Base-by-base conservation (phyloP, 2,329 filamentous ascomycete species). In the Claviceps digitariae region DNA sequence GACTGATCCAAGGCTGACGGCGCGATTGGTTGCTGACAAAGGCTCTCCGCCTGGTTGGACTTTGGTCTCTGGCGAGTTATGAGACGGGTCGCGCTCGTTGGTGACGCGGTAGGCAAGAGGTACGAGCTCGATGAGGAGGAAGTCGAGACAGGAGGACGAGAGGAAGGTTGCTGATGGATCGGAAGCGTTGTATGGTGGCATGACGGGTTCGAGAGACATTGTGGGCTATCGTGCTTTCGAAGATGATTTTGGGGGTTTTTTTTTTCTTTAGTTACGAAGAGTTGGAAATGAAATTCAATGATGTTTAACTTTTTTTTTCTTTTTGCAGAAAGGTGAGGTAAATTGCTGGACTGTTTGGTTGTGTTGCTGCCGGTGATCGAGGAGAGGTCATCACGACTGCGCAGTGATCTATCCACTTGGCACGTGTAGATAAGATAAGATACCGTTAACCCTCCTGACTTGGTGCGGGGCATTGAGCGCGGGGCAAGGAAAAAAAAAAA, bases 41-140 rank as follows among this genome's bases (percentile, higher is more conserved):
- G 38, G 27, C 15, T 58, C 57, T n/a, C 60, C 58, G 53, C 53
- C 56, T 51, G 54, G 54, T 50, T 52, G 21, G 44, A 47, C 25
- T 21, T 62, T 56, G 53, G 63, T 50, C 23, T 56, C 52, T 12
- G 59, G 31, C 10, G 54, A 58, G 49, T 55, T 52, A 51, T 60
- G 51, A 44, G 55, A 76, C 68, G 51, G 72, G 55, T 82, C 80
- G 4, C 89, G 75, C 63, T 93, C 84, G 63, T 83, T 80, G 23
- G 88, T 84, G 57, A 97, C 78, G 59, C 93, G 83, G 69, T 94
- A 89, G 5, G 91, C 87, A 75, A 97, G 85, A 41, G 93, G 93
- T 17, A 98, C 93, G 53, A 98, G 81, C 73, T 98, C 93, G 66
- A 97, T 97, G 61, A 98, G 81, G 54, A 98, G 81, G 61, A 98